A percentile compares a stretch with the other conserved stretches of the same genome.
Conservation (phyloP, 495 filamentous ascomycete genomes). For the Platismatia glauca region DNA sequence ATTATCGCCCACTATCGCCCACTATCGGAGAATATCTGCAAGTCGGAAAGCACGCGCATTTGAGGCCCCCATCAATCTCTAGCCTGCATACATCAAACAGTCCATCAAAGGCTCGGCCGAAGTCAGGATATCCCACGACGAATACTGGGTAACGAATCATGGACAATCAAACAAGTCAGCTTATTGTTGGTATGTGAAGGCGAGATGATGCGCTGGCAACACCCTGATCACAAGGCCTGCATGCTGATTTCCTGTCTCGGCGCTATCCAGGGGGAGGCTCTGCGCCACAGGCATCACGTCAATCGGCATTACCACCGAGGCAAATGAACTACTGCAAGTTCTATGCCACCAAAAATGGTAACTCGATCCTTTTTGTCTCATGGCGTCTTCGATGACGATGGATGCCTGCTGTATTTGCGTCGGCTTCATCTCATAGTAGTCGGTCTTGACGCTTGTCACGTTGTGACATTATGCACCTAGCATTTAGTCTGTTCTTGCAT, state of each 20-base stretch:
- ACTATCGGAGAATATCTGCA: not conserved
- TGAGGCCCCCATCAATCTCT: not conserved
- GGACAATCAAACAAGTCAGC: conserved; percentile 1
- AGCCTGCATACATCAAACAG: not conserved
- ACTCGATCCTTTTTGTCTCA: not conserved
- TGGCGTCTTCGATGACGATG: not conserved
- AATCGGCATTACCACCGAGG: conserved; percentile 7
- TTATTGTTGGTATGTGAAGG: conserved; percentile 1
- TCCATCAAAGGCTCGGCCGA: not conserved
- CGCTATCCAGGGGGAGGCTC: not conserved
- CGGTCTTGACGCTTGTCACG: not conserved
- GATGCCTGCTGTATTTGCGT: not conserved
- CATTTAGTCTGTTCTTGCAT: not conserved
- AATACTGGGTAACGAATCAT: conserved; percentile 9
- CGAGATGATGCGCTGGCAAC: conserved; percentile 15
- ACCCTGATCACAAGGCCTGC: conserved; percentile 7
- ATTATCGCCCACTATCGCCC: not conserved
- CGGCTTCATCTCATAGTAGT: not conserved
- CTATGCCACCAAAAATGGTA: conserved; percentile 16
- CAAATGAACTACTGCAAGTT: conserved; percentile 16
- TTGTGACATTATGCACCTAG: conserved; percentile 7
- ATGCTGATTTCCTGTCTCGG: not conserved
- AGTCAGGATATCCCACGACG: not conserved
- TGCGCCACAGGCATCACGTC: not conserved
- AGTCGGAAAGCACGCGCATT: conserved; percentile 1